Conservation (phyloP, 2,329 filamentous ascomycete genomes). For the Dothiorella sarmentorum region DNA sequence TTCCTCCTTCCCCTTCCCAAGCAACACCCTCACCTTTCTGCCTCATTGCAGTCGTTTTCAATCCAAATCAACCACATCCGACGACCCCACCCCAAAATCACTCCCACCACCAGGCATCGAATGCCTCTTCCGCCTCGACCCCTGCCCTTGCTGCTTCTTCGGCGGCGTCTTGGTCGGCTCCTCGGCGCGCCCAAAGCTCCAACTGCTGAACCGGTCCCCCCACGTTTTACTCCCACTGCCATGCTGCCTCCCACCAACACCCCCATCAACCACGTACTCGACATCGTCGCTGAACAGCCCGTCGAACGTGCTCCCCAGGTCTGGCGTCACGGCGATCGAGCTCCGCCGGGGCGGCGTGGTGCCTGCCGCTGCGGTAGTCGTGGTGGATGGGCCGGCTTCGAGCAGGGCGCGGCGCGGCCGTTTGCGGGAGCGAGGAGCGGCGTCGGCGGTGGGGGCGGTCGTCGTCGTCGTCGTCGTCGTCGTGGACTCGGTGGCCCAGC, state of each 20-base stretch:
- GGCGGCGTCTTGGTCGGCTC: constrained; percentile 19
- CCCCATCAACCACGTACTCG: background rate
- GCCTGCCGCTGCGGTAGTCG: background rate
- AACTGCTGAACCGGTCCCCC: constrained; percentile 16
- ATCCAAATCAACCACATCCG: background rate
- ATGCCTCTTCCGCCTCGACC: background rate
- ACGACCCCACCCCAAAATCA: background rate
- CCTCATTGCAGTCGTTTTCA: no score
- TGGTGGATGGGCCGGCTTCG: background rate
- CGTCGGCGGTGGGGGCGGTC: background rate
- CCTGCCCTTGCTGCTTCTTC: background rate
- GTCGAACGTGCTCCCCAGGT: background rate
- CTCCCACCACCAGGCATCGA: background rate
- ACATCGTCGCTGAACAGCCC: constrained; percentile 7
- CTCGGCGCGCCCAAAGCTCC: constrained; percentile 8
- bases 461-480: background rate
- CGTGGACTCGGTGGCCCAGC: constrained; percentile 34
- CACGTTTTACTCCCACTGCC: constrained; percentile 6
- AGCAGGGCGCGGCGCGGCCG: constrained; percentile 2
- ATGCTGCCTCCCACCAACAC: background rate
- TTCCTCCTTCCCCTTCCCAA: no score
- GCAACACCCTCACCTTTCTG: no score
- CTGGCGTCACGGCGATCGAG: no score
- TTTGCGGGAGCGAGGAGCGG: background rate
- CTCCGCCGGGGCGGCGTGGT: no score